Evolutionary conservation across 768 basidiomycete genomes (phyloP), one percentile per base, ranked within the genome.

Genomic region (Tricholoma bakamatsutake): DNA sequence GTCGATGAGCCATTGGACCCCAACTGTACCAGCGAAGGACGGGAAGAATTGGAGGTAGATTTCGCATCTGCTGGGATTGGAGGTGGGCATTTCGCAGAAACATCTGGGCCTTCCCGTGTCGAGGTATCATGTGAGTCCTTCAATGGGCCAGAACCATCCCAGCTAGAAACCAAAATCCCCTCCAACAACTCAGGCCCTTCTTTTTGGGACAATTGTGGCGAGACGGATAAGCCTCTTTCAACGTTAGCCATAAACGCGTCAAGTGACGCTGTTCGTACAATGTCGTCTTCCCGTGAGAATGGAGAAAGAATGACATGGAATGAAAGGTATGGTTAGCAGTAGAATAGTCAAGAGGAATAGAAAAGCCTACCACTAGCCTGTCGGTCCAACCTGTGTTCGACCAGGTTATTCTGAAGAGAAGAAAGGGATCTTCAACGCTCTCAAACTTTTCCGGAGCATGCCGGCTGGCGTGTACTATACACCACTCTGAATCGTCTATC

Each of bases 221-320:
- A 69, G 72, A 70, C 71, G 67, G 70, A 70, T 59, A 69, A 63
- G 71, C 74, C 68, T 65, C 73, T 72, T 69, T 81, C 83, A 73
- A 71, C 78, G 76, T 81, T 76, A 69, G 86, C 87, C 88, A 90
- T 90, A 83, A 75, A 87, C 88, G 85, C 86, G 87, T 85, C 80
- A 71, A 59, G 70, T 74, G 84, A 87, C 85, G 84, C 83, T 69
- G 64, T 67, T 63, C 71, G 65, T 67, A 62, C 7, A n/a, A 63
- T 69, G 69, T 67, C 55, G 61, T 63, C 62, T 69, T 70, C 67
- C 67, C 63, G 62, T 61, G 46, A 52, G 64, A 59, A 40, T n/a
- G 61, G 42, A 50, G 24, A n/a, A n/a, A n/a, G n/a, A n/a, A n/a
- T n/a, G n/a, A n/a, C n/a, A 50, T 18, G 13, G 34, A 47, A 10